A percentile compares a stretch with the other conserved stretches of the same genome.
phyloP scores from a whole-genome alignment of 2,329 filamentous ascomycete species.

The Cladosporium sp. region DNA sequence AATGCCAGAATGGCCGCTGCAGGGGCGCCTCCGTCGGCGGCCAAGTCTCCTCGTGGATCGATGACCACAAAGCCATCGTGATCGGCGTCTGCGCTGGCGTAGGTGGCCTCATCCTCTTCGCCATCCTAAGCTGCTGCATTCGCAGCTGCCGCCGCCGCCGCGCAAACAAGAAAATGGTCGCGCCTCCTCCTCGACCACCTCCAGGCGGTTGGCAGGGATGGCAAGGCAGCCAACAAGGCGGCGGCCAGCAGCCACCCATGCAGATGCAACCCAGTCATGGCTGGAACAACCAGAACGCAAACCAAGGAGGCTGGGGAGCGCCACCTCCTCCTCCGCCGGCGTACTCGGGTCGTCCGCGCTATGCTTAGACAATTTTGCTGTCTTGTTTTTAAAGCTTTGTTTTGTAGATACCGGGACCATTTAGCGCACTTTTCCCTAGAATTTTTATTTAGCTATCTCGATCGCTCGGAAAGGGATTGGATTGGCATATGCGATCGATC shows the following conservation, averaged over 20 bases:
- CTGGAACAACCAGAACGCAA: background rate
- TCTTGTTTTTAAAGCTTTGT: background rate
- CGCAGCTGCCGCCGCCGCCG: constrained; percentile 53
- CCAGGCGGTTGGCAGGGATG: constrained; percentile 40
- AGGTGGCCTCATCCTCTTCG: constrained; percentile 71
- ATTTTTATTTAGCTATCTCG: background rate
- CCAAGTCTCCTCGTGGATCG: constrained; percentile 75
- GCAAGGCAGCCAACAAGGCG: constrained; percentile 25
- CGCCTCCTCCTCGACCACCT: constrained; percentile 29
- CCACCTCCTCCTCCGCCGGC: constrained; percentile 17
- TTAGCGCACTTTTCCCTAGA: background rate
- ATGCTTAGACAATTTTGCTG: constrained; percentile 1
- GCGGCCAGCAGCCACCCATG: constrained; percentile 17
- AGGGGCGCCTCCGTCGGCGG: constrained; percentile 67
- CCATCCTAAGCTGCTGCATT: constrained; percentile 67
- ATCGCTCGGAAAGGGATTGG: background rate
- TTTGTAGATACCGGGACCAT: constrained; percentile 17
- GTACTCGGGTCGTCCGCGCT: constrained; percentile 9
- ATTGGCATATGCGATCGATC: background rate
- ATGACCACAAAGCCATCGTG: constrained; percentile 74
- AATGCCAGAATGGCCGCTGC: constrained; percentile 78
- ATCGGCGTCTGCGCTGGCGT: constrained; percentile 76
- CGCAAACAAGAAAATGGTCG: constrained; percentile 24
- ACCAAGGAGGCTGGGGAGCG: background rate
- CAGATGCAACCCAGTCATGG: constrained; percentile 1